Conservation (phyloP, 768 basidiomycete genomes). For the Pulveroboletus ravenelii region DNA sequence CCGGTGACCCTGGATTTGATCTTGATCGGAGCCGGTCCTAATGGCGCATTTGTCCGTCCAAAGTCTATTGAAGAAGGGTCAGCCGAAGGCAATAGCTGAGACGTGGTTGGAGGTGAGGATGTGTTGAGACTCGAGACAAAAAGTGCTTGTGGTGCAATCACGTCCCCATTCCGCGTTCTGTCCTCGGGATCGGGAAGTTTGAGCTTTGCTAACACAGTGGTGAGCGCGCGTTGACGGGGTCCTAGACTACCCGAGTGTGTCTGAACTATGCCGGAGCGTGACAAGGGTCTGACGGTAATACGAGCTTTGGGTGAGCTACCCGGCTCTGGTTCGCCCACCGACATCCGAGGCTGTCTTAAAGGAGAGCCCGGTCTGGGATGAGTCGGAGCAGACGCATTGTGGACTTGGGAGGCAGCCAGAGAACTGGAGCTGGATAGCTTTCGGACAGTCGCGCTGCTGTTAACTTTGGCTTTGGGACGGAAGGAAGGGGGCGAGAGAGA, state of each 20-base stretch:
- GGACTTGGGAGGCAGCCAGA: slow-evolving; percentile 9
- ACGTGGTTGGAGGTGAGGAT: slow-evolving; percentile 10
- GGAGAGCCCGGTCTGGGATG: slow-evolving; percentile 40
- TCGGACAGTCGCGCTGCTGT: slow-evolving; percentile 43
- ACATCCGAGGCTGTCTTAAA: slow-evolving; percentile 33
- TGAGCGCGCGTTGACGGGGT: slow-evolving; percentile 30
- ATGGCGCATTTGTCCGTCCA: slow-evolving; percentile 15
- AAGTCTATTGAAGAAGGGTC: slow-evolving; percentile 11
- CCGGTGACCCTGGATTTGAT: slow-evolving; percentile 63
- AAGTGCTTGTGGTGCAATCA: slow-evolving; percentile 21
- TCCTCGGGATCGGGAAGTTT: slow-evolving; percentile 29
- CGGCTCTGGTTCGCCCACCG: slow-evolving; percentile 30
- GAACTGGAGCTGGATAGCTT: slow-evolving; percentile 24
- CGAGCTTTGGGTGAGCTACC: slow-evolving; percentile 25
- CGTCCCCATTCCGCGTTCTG: slow-evolving; percentile 30
- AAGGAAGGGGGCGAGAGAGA: slow-evolving; percentile 27
- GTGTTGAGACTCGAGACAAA: slow-evolving; percentile 20
- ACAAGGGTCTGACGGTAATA: slow-evolving; percentile 28
- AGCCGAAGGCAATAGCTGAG: slow-evolving; percentile 14
- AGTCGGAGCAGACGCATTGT: slow-evolving; percentile 35
- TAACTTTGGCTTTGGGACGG: slow-evolving; percentile 60
- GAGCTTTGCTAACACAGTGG: slow-evolving; percentile 20
- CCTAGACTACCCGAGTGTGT: slow-evolving; percentile 16
- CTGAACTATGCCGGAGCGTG: slow-evolving; percentile 16
- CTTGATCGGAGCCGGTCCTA: slow-evolving; percentile 27